Conservation (phyloP, 2,329 filamentous ascomycete genomes). For the Pseudopyrenochaeta lycopersici region DNA sequence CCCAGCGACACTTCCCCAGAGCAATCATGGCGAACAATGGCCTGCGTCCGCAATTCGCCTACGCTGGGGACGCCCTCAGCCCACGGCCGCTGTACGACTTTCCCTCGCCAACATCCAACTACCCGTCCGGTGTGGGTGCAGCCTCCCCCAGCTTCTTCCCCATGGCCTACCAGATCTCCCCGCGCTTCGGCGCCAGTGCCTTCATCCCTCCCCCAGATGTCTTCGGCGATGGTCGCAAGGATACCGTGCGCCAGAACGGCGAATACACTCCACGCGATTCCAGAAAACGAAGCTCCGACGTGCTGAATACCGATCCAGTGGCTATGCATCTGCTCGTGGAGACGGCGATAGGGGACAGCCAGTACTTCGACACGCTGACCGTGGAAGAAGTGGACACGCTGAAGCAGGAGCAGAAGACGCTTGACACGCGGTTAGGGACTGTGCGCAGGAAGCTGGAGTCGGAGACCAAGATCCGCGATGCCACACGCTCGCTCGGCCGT, state of each 20-base stretch:
- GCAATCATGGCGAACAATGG: slow-evolving; percentile 44
- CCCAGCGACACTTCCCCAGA: slow-evolving; percentile 12
- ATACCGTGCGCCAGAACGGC: slow-evolving; percentile 35
- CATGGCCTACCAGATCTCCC: slow-evolving; percentile 48
- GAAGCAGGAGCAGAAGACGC: slow-evolving; percentile 82
- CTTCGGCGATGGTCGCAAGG: slow-evolving; percentile 43
- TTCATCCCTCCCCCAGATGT: slow-evolving; percentile 51
- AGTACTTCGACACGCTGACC: slow-evolving; percentile 82
- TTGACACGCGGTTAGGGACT: slow-evolving; percentile 81
- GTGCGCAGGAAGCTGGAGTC: slow-evolving; percentile 84
- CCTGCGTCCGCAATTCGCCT: slow-evolving; percentile 47
- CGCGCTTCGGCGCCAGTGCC: slow-evolving; percentile 46
- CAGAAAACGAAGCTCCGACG: slow-evolving; percentile 40
- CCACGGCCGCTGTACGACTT: slow-evolving; percentile 46
- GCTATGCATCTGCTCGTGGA: slow-evolving; percentile 92
- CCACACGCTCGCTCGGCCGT: slow-evolving; percentile 83
- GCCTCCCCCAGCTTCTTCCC: slow-evolving; percentile 46
- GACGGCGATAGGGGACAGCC: slow-evolving; percentile 90
- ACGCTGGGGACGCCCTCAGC: slow-evolving; percentile 40
- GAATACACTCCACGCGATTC: slow-evolving; percentile 39
- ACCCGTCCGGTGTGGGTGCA: slow-evolving; percentile 43
- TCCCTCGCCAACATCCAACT: slow-evolving; percentile 50
- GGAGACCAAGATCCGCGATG: slow-evolving; percentile 94
- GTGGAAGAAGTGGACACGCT: slow-evolving; percentile 90
- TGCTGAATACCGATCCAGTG: slow-evolving; percentile 65